Percentiles rank a stretch among this genome's conserved stretches.
Evolutionary conservation across 495 filamentous ascomycete species (phyloP).

Genomic region (Penicillium taxi): DNA sequence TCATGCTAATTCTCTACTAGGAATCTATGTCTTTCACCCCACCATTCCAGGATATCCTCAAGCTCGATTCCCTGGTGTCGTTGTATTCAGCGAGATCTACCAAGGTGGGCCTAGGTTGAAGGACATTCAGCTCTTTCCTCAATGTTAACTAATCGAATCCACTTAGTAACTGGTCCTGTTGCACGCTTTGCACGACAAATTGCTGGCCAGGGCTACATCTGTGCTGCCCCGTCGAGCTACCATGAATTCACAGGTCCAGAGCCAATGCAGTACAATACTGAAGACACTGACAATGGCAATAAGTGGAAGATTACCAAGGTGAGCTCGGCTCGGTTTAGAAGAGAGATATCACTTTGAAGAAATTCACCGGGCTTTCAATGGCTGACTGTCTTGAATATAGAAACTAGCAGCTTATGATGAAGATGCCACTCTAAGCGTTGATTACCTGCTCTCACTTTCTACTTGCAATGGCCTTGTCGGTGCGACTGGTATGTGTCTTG

Average conservation of each 20-base stretch:
- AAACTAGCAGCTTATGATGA: conserved; percentile 84
- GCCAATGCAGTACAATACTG: conserved; percentile 75
- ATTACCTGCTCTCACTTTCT: conserved; percentile 60
- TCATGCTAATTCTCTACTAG: conserved; percentile 31
- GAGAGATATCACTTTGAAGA: not conserved
- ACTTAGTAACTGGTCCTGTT: conserved; percentile 84
- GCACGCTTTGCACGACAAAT: conserved; percentile 87
- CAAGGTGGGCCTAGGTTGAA: conserved; percentile 53
- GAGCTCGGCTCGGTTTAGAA: conserved; percentile 6
- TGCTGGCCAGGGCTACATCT: conserved; percentile 88
- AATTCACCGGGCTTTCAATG: too few species aligned
- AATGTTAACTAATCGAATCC: not conserved
- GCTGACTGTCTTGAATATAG: conserved; percentile 25
- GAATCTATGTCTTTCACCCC: conserved; percentile 85
- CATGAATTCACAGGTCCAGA: conserved; percentile 89
- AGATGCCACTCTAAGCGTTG: conserved; percentile 67
- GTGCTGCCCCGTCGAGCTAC: conserved; percentile 81
- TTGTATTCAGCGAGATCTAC: conserved; percentile 92
- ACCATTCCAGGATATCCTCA: conserved; percentile 75
- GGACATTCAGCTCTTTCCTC: not conserved
- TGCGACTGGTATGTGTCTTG: conserved; percentile 90
- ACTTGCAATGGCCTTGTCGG: conserved; percentile 85
- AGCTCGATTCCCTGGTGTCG: conserved; percentile 84
- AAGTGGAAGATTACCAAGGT: conserved; percentile 76
- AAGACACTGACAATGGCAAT: conserved; percentile 84